Evolutionary conservation across 1,284 basidiomycete species (phyloP).

Genomic region (Mrakiaceae sp.): DNA sequence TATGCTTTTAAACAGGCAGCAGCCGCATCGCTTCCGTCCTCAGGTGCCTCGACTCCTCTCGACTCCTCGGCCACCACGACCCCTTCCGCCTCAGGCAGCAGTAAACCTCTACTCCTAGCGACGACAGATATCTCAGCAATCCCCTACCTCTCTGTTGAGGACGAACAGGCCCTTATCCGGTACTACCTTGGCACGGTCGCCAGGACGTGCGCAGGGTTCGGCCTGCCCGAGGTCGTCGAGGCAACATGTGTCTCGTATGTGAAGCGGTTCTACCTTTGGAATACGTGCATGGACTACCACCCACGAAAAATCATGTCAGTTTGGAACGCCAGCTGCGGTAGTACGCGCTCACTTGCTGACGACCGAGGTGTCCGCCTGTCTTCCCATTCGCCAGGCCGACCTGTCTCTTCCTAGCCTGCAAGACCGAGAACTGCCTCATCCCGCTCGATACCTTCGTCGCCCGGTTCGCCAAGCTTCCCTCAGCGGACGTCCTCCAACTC

Average conservation of each 20-base stretch:
- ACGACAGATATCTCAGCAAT: slow-evolving; percentile 52
- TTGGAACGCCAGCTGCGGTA: neutral
- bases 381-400: slow-evolving; percentile 57
- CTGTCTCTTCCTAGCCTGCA: slow-evolving; percentile 85
- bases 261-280: slow-evolving; percentile 94
- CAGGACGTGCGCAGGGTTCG: slow-evolving; percentile 71
- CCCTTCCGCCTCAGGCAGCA: slow-evolving; percentile 13
- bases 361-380: neutral
- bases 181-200: slow-evolving; percentile 81
- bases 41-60: neutral
- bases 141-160: slow-evolving; percentile 63
- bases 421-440: slow-evolving; percentile 89
- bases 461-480: slow-evolving; percentile 63
- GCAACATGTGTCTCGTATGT: slow-evolving; percentile 84
- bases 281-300: slow-evolving; percentile 99
- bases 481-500: slow-evolving; percentile 74
- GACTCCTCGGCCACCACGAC: slow-evolving; percentile 14
- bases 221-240: slow-evolving; percentile 82
- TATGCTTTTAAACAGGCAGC: no score
- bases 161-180: slow-evolving; percentile 79
- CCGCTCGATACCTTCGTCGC: slow-evolving; percentile 71
- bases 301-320: slow-evolving; percentile 93
- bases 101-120: slow-evolving; percentile 36
- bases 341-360: neutral
- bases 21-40: neutral